Percentiles rank a stretch among this genome's conserved stretches.
Evolutionary conservation across 202 grass and related monocot species (phyloP).

Genomic region (Saccharum hybrid): DNA sequence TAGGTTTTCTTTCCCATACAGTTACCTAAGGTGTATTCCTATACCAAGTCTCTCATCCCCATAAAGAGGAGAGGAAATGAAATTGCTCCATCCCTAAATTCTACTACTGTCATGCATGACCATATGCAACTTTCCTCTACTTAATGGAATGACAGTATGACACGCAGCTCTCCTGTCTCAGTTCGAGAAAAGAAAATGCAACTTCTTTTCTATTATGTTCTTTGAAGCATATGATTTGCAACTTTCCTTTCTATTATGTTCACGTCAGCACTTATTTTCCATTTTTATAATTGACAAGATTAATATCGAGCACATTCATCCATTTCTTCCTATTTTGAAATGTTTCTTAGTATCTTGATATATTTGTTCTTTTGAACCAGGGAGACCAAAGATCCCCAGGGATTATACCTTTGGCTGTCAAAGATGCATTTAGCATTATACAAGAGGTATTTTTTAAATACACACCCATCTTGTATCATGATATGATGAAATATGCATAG

Average conservation of each 20-base stretch:
- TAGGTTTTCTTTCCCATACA: neutral
- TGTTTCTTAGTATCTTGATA: slow-evolving; percentile 40
- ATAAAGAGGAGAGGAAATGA: neutral
- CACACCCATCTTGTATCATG: slow-evolving; percentile 1
- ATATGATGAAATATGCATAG: slow-evolving; percentile 20
- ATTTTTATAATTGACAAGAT: slow-evolving; percentile 27
- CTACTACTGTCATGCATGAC: neutral
- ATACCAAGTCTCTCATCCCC: neutral
- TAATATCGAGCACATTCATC: neutral
- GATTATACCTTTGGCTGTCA: slow-evolving; percentile 99
- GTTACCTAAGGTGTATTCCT: neutral
- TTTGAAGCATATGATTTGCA: slow-evolving; percentile 18
- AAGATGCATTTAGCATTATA: slow-evolving; percentile 99
- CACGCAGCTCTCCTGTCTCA: neutral
- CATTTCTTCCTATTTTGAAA: slow-evolving; percentile 41
- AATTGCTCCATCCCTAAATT: slow-evolving; percentile 12
- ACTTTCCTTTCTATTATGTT: slow-evolving; percentile 18
- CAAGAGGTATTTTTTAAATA: slow-evolving; percentile 75
- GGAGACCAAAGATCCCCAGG: slow-evolving; percentile 99
- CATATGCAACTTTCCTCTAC: neutral
- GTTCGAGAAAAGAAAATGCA: neutral
- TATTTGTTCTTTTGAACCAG: slow-evolving; percentile 59
- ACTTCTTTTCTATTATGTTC: slow-evolving; percentile 30
- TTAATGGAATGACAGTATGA: neutral
- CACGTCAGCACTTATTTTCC: neutral